Base-by-base conservation (phyloP, 1,139 yeast genomes). In the Blastobotrys raffinosifermentans region DNA sequence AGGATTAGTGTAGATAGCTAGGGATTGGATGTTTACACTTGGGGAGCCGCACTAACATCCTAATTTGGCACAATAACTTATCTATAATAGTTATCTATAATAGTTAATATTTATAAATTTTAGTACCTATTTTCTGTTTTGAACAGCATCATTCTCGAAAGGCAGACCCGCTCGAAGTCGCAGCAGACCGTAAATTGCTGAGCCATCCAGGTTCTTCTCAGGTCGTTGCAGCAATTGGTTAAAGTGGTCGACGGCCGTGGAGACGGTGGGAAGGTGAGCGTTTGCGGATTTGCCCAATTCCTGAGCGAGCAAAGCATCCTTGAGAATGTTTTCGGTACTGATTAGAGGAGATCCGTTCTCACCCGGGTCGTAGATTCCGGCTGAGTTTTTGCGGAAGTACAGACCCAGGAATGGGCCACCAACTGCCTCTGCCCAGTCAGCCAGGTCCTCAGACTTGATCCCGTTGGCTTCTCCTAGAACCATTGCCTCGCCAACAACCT, bases 171-270 rank as follows among this genome's bases (percentile, higher is more conserved):
- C 57, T 19, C 42, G 37, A 32, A 43, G 37, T 16, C 61, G 49
- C 23, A 50, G 41, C n/a, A 48, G 38, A 16, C 61, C 61, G 37
- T 56, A 56, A n/a, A 54, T 50, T 2, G 58, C 46, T 1, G 58
- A 45, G 13, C 51, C 50, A 34, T 56, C 61, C 20, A 56, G 43
- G 35, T 47, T 44, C 25, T 44, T 35, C 17, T 40, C 48, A 11
- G 49, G 55, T 17, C 27, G 38, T 11, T 46, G 47, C 29, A 43
- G 38, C 18, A 51, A 53, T 16, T 43, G 44, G 14, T 34, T 33
- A 38, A 55, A 27, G 35, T 53, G 41, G 26, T 34, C 38, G 17
- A 43, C 32, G 11, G 47, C 45, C 16, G 40, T 39, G 26, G 51
- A 53, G 14, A 51, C 35, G 11, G 48, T 46, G 9, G 57, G 56